Base-by-base conservation (phyloP, 2,329 filamentous ascomycete species). In the Hymenoscyphus salicellus region DNA sequence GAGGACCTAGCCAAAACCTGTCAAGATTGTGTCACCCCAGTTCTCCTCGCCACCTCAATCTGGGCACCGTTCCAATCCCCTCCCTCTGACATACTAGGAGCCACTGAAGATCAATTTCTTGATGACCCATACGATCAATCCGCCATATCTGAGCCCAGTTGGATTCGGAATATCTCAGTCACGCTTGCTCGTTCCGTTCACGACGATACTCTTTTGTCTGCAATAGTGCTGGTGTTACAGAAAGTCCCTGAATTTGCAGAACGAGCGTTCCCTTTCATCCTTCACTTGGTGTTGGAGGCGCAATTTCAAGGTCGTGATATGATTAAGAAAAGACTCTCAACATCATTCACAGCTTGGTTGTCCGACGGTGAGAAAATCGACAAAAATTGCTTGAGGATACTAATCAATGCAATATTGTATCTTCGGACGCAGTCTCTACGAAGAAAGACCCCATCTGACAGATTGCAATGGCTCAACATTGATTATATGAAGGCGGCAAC, bases 331-430 rank as follows among this genome's bases (percentile, higher is more conserved):
- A 78, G 79, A 7, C 74, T 97, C 0, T 97, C 93, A 0, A 79
- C 80, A 10, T 82, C 87, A 1, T 82, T 91, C 64, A 86, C 82
- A 41, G 77, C 79, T 10, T 92, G 89, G 82, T 84, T 98, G 41
- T 77, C 78, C 2, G 77, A 79, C 66, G 76, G 78, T 65, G 77
- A 80, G 14, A 67, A 75, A 1, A 70, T 70, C 63, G 84, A 79
- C 0, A 84, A 83, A 63, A 82, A 87, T 5, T 92, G 92, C 71
- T 79, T 90, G 60, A 87, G 87, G 66, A 83, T 95, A 41, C 79
- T 97, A 0, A 83, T 98, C 46, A 89, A 92, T 68, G 86, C 89
- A 3, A 81, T 99, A 33, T 79, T 99, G 2, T 99, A 98, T 74
- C 83, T 99, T n/a, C 87, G 93, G 43, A 92, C 89, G 3, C 93